Conservation (phyloP, 2,329 filamentous ascomycete species). For the Venturia asperata region DNA sequence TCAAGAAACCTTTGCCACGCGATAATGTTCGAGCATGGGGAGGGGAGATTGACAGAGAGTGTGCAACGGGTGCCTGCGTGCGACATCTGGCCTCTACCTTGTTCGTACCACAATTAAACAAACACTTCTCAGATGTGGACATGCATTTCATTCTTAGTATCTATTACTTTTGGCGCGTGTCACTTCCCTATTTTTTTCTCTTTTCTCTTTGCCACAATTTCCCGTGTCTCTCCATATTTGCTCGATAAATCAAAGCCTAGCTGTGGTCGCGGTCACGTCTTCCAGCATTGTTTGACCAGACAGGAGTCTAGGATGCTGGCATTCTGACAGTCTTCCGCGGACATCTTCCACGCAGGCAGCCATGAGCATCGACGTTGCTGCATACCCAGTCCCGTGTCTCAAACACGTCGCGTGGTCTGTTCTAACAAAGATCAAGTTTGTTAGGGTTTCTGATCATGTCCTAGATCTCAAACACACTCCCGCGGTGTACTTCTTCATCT, state of each 20-base stretch:
- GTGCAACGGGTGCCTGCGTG: not conserved
- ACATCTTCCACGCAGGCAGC: slow-evolving; percentile 8
- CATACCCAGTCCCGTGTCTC: not conserved
- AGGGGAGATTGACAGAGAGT: not conserved
- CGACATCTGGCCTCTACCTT: not conserved
- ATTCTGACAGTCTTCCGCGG: not conserved
- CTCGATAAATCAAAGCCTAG: not conserved
- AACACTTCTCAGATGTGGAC: not conserved
- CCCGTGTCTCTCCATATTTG: not conserved
- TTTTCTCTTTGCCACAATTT: not conserved
- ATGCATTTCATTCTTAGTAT: not conserved
- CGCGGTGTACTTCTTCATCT: slow-evolving; percentile 6
- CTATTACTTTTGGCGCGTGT: not conserved
- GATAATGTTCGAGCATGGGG: not conserved
- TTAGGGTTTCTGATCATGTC: slow-evolving; percentile 1
- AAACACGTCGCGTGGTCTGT: slow-evolving; percentile 5
- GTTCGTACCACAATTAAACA: slow-evolving; percentile 4
- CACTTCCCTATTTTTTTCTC: not conserved
- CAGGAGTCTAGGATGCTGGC: not conserved
- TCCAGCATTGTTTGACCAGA: not conserved
- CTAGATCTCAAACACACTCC: slow-evolving; percentile 7
- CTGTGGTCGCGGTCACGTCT: not conserved
- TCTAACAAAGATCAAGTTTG: slow-evolving; percentile 11
- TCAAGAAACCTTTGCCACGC: not conserved
- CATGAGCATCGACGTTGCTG: not conserved